Evolutionary conservation across 140 eudicot species (phyloP).

Genomic region (Oenanthe javanica): DNA sequence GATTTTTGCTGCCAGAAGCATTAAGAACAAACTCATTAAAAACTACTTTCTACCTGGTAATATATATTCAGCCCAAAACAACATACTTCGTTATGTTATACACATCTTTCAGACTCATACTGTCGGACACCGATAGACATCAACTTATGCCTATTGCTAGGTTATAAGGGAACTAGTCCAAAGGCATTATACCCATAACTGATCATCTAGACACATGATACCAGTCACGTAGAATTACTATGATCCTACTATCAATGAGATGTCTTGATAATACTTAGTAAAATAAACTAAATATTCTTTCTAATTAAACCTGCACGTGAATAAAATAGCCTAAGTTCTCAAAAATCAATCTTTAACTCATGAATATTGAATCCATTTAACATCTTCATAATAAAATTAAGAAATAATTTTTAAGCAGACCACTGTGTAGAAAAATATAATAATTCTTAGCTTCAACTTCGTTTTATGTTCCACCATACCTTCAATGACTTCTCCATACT

Average conservation of each 20-base stretch:
- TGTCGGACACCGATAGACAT: not conserved
- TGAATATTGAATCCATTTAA: not conserved
- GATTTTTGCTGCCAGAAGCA: slow-evolving; percentile 63
- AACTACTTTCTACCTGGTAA: not conserved
- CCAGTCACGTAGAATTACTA: not conserved
- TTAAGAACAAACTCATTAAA: not conserved
- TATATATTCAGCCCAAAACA: not conserved
- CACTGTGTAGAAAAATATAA: not conserved
- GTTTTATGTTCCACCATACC: slow-evolving; percentile 31
- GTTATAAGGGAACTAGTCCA: not conserved
- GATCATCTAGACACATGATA: not conserved
- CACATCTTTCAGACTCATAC: not conserved
- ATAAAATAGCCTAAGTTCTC: not conserved
- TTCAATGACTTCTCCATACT: slow-evolving; percentile 68
- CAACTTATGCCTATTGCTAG: not conserved
- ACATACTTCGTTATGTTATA: not conserved
- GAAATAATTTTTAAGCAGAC: not conserved
- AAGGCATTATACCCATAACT: not conserved
- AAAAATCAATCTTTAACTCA: not conserved
- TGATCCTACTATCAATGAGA: not conserved
- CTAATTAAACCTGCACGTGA: not conserved
- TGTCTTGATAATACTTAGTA: not conserved
- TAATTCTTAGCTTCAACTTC: not conserved
- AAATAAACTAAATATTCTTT: not conserved
- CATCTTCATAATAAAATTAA: not conserved